Conservation (phyloP, 805 yeast genomes). For the Lipomyces orientalis region DNA sequence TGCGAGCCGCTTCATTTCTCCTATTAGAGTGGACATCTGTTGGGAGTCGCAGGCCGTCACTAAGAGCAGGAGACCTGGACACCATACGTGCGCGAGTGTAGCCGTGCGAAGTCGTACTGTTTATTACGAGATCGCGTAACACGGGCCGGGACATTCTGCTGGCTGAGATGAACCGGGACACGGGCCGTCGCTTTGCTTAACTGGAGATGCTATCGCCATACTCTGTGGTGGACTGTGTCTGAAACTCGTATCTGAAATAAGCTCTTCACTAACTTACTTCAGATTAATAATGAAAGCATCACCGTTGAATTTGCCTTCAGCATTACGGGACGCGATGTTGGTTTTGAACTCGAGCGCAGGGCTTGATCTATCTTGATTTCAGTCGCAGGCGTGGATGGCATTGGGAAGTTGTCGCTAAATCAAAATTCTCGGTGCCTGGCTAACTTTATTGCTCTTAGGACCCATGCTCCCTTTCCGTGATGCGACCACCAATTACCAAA, state of each 20-base stretch:
- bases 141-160: neutral
- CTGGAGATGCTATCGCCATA: neutral
- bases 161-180: neutral
- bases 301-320: neutral
- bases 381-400: neutral
- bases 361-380: neutral
- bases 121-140: neutral
- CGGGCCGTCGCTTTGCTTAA: neutral
- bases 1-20: neutral
- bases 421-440: neutral
- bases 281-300: neutral
- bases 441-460: slow-evolving; percentile 47
- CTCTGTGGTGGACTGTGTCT: neutral
- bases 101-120: neutral
- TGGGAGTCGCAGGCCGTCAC: neutral
- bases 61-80: neutral
- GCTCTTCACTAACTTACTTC: neutral
- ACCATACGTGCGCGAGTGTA: neutral
- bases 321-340: neutral
- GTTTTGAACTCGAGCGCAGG: neutral
- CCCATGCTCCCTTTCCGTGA: slow-evolving; percentile 48
- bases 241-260: neutral
- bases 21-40: neutral
- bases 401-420: neutral
- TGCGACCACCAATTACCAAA: slow-evolving; percentile 57